These are phyloP conservation scores for Hymenoscyphus fructigenus DNA, from an alignment of 2,329 filamentous ascomycete species.

Conservation along the genomic window DNA sequence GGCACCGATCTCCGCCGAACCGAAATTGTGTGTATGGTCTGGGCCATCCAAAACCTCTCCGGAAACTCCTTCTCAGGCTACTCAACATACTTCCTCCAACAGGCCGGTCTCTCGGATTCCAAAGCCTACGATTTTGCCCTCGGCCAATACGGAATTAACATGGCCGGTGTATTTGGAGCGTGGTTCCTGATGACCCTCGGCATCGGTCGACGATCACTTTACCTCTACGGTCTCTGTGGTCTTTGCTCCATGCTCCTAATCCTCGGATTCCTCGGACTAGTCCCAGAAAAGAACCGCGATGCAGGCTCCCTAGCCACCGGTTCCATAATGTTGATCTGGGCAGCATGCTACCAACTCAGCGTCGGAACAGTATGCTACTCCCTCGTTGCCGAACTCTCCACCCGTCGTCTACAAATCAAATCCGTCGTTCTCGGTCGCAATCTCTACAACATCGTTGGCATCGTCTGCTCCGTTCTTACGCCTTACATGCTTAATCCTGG, in stretches of 20 bases:
- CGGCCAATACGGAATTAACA: conserved; percentile 49
- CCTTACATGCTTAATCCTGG: conserved; percentile 91
- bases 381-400: conserved; percentile 80
- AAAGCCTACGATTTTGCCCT: conserved; percentile 57
- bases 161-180: conserved; percentile 52
- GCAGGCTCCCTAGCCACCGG: conserved; percentile 34
- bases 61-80: conserved; percentile 66
- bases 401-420: conserved; percentile 82
- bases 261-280: conserved; percentile 66
- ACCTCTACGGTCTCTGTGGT: conserved; percentile 48
- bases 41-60: conserved; percentile 63
- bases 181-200: conserved; percentile 47
- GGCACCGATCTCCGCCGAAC: conserved; percentile 51
- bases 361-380: conserved; percentile 91
- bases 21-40: conserved; percentile 59
- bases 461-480: conserved; percentile 77
- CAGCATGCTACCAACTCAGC: conserved; percentile 79
- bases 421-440: conserved; percentile 85
- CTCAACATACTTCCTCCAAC: conserved; percentile 60
- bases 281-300: conserved; percentile 28
- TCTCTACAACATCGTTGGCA: conserved; percentile 69
- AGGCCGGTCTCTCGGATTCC: conserved; percentile 51
- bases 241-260: conserved; percentile 66
- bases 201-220: conserved; percentile 53
- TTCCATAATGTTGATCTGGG: conserved; percentile 77